These are phyloP conservation scores for Massariosphaeria phaeospora DNA, from an alignment of 495 filamentous ascomycete genomes.

Conservation along the genomic window DNA sequence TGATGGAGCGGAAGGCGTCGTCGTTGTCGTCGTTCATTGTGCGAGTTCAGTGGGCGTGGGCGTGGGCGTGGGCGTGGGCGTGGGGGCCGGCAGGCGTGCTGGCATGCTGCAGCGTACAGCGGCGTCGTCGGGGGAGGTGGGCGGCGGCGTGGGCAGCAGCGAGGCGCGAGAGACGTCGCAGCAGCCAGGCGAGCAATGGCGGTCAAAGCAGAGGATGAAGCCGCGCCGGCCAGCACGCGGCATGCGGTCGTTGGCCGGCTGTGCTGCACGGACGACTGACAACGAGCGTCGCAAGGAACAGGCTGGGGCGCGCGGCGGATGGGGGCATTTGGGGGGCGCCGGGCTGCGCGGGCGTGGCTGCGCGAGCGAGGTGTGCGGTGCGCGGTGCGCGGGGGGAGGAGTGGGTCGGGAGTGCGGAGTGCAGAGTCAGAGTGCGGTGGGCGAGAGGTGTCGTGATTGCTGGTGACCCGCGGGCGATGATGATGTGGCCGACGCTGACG, in stretches of 20 bases:
- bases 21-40: conserved; percentile 20
- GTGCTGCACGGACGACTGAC: neutral
- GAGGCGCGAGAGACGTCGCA: conserved; percentile 3
- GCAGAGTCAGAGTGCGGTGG: neutral
- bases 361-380: neutral
- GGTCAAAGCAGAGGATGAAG: conserved; percentile 5
- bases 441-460: neutral
- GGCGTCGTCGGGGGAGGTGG: neutral
- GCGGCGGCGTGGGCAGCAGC: neutral
- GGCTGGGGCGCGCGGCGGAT: conserved; percentile 1
- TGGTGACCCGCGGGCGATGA: neutral
- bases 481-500: neutral
- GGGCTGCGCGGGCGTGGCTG: neutral
- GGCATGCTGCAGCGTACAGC: conserved; percentile 21
- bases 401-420: neutral
- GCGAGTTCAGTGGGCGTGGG: neutral
- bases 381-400: neutral
- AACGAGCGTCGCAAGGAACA: conserved; percentile 1
- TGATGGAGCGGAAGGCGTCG: conserved; percentile 30
- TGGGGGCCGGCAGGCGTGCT: conserved; percentile 15
- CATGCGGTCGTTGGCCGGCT: conserved; percentile 18
- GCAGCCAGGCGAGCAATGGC: conserved; percentile 14
- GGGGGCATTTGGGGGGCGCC: conserved; percentile 10
- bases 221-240: conserved; percentile 7
- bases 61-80: conserved; percentile 1